phyloP scores from a whole-genome alignment of 2,329 filamentous ascomycete genomes.

The Aphanoascus verrucosus region DNA sequence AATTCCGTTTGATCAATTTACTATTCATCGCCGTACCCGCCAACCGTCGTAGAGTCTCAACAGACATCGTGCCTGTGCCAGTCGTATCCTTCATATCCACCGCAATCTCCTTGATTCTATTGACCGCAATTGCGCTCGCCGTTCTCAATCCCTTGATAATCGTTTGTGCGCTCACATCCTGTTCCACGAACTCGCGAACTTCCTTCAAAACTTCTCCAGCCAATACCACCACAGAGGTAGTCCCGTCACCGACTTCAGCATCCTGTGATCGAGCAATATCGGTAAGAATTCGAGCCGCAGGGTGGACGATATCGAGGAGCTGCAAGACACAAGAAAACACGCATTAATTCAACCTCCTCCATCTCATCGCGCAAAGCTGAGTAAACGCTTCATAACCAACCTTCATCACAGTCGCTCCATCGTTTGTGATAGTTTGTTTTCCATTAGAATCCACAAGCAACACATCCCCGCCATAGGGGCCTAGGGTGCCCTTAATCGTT shows the following conservation, averaged over 20 bases:
- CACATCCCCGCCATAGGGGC: slow-evolving; percentile 92
- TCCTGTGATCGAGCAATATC: slow-evolving; percentile 98
- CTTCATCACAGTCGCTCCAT: slow-evolving; percentile 99
- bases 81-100: slow-evolving; percentile 56
- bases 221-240: slow-evolving; percentile 90
- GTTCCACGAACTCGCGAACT: slow-evolving; percentile 89
- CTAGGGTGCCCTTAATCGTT: slow-evolving; percentile 90
- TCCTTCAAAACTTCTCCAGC: slow-evolving; percentile 98
- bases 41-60: slow-evolving; percentile 79
- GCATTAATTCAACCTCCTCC: neutral
- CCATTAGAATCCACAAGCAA: slow-evolving; percentile 94
- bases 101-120: slow-evolving; percentile 97
- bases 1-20: slow-evolving; percentile 97
- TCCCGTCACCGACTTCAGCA: slow-evolving; percentile 95
- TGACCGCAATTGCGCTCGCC: slow-evolving; percentile 81
- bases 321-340: slow-evolving; percentile 29
- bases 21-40: slow-evolving; percentile 97
- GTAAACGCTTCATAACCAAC: slow-evolving; percentile 37
- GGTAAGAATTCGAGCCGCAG: slow-evolving; percentile 90
- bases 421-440: slow-evolving; percentile 94
- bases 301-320: slow-evolving; percentile 97
- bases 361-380: neutral
- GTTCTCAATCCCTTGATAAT: slow-evolving; percentile 93
- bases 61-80: slow-evolving; percentile 75
- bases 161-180: slow-evolving; percentile 91